These are phyloP conservation scores for Neonothopanus nambi DNA, from an alignment of 1,284 basidiomycete genomes.

Conservation along the genomic window DNA sequence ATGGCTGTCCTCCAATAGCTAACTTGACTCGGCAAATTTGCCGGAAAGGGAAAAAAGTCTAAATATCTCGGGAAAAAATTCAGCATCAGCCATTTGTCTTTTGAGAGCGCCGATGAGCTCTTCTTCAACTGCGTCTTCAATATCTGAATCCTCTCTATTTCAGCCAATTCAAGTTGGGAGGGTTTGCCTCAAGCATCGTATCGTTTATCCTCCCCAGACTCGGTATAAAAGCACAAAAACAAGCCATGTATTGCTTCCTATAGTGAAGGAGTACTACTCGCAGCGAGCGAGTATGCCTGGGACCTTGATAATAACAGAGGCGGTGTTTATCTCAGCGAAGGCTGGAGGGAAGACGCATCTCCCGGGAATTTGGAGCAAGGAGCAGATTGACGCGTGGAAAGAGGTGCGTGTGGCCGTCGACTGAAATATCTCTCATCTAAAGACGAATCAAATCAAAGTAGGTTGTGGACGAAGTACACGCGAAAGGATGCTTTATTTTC, in stretches of 20 bases:
- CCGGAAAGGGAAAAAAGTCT: too few species aligned
- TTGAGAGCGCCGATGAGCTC: too few species aligned
- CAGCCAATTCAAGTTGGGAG: conserved; percentile 43
- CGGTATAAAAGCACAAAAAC: conserved; percentile 9
- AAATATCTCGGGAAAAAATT: too few species aligned
- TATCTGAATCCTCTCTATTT: conserved; percentile 33
- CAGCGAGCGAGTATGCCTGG: conserved; percentile 42
- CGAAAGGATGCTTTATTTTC: conserved; percentile 42
- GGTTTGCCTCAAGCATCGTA: conserved; percentile 40
- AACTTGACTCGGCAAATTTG: too few species aligned
- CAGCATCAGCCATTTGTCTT: too few species aligned
- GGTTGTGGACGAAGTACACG: conserved; percentile 33
- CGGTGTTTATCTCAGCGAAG: conserved; percentile 36
- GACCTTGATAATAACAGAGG: conserved; percentile 47
- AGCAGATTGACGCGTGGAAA: conserved; percentile 46
- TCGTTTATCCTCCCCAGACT: conserved; percentile 52
- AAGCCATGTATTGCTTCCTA: conserved; percentile 20
- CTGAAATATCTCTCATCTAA: too few species aligned
- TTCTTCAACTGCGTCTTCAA: too few species aligned
- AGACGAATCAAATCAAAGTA: conserved; percentile 8
- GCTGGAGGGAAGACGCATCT: conserved; percentile 35
- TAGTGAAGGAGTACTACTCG: conserved; percentile 40
- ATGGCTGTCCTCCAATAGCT: too few species aligned
- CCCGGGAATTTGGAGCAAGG: conserved; percentile 41
- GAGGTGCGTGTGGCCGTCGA: conserved; percentile 26